A percentile compares a stretch with the other conserved stretches of the same genome.
phyloP scores from a whole-genome alignment of 2,329 filamentous ascomycete genomes.

The Coniochaeta ligniaria region DNA sequence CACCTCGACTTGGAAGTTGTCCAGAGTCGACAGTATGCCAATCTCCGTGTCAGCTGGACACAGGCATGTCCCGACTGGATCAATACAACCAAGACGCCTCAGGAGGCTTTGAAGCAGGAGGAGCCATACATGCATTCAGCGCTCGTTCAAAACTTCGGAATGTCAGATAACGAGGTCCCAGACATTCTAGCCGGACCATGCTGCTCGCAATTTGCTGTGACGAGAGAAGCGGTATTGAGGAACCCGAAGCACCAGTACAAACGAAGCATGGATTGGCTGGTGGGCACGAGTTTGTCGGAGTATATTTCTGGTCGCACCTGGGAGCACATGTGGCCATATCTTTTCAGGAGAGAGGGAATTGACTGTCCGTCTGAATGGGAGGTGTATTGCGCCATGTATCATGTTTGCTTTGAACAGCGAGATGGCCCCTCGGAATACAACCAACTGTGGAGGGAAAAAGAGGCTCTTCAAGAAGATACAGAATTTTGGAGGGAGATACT shows the following conservation, averaged over 20 bases:
- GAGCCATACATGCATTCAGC: constrained; percentile 21
- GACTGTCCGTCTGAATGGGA: constrained; percentile 35
- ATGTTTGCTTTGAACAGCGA: constrained; percentile 21
- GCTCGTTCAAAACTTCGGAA: constrained; percentile 7
- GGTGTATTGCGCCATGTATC: constrained; percentile 24
- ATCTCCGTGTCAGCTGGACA: constrained; percentile 46
- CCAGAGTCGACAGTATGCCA: constrained; percentile 42
- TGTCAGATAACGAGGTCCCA: constrained; percentile 15
- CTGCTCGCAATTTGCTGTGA: constrained; percentile 27
- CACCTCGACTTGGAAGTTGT: constrained; percentile 28
- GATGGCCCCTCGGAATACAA: constrained; percentile 8
- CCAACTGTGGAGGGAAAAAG: constrained; percentile 13
- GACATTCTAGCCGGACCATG: constrained; percentile 23
- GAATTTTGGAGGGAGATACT: constrained; percentile 12
- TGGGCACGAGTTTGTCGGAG: constrained; percentile 19
- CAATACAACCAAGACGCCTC: constrained; percentile 18
- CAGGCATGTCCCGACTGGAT: constrained; percentile 49
- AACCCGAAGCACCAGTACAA: constrained; percentile 21
- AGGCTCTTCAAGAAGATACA: constrained; percentile 8
- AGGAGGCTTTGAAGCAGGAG: constrained; percentile 17
- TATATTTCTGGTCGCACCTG: constrained; percentile 23
- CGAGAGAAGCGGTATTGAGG: constrained; percentile 19
- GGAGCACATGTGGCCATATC: constrained; percentile 26
- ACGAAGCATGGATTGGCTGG: constrained; percentile 20
- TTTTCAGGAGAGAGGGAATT: constrained; percentile 24